These are phyloP conservation scores for Fusarium pseudoanthophilum DNA, from an alignment of 2,329 filamentous ascomycete genomes.

Conservation along the genomic window DNA sequence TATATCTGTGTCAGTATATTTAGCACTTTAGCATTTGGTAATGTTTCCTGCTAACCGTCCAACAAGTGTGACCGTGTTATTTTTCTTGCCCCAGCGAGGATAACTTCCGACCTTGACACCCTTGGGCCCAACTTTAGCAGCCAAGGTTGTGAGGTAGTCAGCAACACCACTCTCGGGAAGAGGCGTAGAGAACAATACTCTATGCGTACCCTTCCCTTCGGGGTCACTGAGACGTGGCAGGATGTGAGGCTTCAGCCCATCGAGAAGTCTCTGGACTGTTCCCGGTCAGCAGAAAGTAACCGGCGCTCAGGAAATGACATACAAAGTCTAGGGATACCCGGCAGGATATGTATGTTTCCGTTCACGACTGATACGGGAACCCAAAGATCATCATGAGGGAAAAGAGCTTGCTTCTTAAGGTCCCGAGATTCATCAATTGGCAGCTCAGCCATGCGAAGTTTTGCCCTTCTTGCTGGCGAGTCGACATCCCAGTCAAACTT, in stretches of 20 bases:
- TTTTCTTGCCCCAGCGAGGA: constrained; percentile 87
- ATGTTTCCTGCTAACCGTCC: constrained; percentile 58
- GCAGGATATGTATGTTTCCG: constrained; percentile 91
- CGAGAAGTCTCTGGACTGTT: constrained; percentile 77
- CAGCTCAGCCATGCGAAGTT: constrained; percentile 89
- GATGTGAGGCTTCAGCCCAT: constrained; percentile 77
- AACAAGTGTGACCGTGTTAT: constrained; percentile 91
- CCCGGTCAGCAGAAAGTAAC: constrained; percentile 14
- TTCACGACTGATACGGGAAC: constrained; percentile 91
- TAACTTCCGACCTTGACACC: constrained; percentile 97
- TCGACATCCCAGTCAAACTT: constrained; percentile 88
- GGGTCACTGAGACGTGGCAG: constrained; percentile 79
- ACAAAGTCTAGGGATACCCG: constrained; percentile 87
- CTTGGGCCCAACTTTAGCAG: constrained; percentile 74
- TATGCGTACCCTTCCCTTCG: constrained; percentile 80
- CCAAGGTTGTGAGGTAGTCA: constrained; percentile 82
- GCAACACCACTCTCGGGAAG: constrained; percentile 88
- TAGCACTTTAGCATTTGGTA: constrained; percentile 28
- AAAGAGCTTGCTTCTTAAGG: constrained; percentile 78
- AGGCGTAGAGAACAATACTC: constrained; percentile 88
- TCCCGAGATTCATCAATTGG: constrained; percentile 77
- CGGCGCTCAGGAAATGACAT: constrained; percentile 42
- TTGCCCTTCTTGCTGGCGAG: constrained; percentile 80
- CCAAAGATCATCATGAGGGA: constrained; percentile 85
- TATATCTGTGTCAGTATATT: constrained; percentile 45